phyloP scores from a whole-genome alignment of 768 basidiomycete species.

The Mrakia gelida region DNA sequence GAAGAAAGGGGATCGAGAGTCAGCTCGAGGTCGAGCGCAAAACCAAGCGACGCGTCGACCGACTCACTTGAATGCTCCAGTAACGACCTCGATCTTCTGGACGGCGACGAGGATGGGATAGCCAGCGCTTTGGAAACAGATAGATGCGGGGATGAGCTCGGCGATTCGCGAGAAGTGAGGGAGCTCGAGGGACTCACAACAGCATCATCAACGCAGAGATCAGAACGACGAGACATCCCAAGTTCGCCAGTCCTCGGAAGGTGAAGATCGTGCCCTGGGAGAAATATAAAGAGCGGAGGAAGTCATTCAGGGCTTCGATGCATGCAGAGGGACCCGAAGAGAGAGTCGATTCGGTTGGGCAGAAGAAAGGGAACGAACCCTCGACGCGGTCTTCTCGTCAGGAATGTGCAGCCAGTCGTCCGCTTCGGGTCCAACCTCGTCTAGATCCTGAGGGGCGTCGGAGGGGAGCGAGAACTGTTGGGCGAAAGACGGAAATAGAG shows the following conservation, averaged over 20 bases:
- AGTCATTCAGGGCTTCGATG: neutral
- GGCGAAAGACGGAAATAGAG: neutral
- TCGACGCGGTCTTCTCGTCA: neutral
- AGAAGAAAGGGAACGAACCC: neutral
- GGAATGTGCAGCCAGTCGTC: slow-evolving; percentile 44
- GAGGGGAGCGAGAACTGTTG: slow-evolving; percentile 16
- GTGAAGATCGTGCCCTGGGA: slow-evolving; percentile 60
- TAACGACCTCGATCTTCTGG: too few species aligned
- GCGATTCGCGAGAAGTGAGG: slow-evolving; percentile 45
- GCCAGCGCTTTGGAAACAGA: neutral
- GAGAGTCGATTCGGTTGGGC: too few species aligned
- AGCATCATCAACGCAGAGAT: slow-evolving; percentile 48
- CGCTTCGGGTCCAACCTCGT: slow-evolving; percentile 40
- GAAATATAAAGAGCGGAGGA: neutral
- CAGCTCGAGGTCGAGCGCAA: slow-evolving; percentile 6
- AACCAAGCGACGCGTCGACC: neutral
- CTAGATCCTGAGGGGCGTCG: neutral
- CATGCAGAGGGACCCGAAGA: too few species aligned
- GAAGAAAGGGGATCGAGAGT: neutral
- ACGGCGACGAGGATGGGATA: neutral
- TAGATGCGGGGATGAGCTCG: slow-evolving; percentile 34
- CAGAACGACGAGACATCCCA: slow-evolving; percentile 63
- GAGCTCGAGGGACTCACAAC: slow-evolving; percentile 45
- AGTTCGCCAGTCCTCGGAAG: slow-evolving; percentile 63
- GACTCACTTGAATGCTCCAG: neutral